A percentile compares a stretch with the other conserved stretches of the same genome.
Conservation (phyloP, 371 early-diverging fungal species). For the Dinochytrium kinnereticum region DNA sequence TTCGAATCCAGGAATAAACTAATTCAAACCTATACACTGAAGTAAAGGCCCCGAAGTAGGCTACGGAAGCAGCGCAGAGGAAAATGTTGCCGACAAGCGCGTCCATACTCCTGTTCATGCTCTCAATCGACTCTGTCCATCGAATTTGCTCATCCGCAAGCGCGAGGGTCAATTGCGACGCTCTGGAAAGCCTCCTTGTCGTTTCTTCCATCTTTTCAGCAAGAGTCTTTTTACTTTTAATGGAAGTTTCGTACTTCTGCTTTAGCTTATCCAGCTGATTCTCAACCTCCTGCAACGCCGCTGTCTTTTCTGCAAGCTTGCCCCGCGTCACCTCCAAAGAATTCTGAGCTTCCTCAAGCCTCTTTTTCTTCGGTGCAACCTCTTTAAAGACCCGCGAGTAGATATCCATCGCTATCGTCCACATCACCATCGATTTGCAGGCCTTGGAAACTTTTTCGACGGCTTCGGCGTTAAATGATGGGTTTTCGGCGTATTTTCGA, state of each 20-base stretch:
- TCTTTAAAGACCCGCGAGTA: slow-evolving; percentile 58
- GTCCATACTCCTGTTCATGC: slow-evolving; percentile 42
- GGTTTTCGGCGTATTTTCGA: slow-evolving; percentile 48
- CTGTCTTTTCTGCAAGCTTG: slow-evolving; percentile 53
- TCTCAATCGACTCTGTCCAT: slow-evolving; percentile 52
- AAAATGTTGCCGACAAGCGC: slow-evolving; percentile 54
- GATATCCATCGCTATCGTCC: slow-evolving; percentile 61
- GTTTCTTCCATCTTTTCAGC: slow-evolving; percentile 56
- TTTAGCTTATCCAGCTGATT: slow-evolving; percentile 52
- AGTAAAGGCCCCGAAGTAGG: slow-evolving; percentile 55
- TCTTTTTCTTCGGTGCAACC: slow-evolving; percentile 54
- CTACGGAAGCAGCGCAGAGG: slow-evolving; percentile 48
- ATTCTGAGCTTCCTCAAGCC: slow-evolving; percentile 51
- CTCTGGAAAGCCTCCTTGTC: slow-evolving; percentile 43
- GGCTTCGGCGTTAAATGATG: slow-evolving; percentile 52
- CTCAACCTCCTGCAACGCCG: slow-evolving; percentile 52
- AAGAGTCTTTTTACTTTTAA: slow-evolving; percentile 43
- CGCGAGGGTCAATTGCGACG: slow-evolving; percentile 47
- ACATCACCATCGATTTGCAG: slow-evolving; percentile 53
- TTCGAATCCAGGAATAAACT: slow-evolving; percentile 41
- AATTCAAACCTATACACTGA: slow-evolving; percentile 43
- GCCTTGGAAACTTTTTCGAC: slow-evolving; percentile 56
- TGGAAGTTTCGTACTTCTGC: slow-evolving; percentile 47
- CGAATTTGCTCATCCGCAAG: slow-evolving; percentile 55
- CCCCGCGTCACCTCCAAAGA: slow-evolving; percentile 44